phyloP scores from a whole-genome alignment of 1,284 basidiomycete genomes.

The Phellopilus nigrolimitatus region DNA sequence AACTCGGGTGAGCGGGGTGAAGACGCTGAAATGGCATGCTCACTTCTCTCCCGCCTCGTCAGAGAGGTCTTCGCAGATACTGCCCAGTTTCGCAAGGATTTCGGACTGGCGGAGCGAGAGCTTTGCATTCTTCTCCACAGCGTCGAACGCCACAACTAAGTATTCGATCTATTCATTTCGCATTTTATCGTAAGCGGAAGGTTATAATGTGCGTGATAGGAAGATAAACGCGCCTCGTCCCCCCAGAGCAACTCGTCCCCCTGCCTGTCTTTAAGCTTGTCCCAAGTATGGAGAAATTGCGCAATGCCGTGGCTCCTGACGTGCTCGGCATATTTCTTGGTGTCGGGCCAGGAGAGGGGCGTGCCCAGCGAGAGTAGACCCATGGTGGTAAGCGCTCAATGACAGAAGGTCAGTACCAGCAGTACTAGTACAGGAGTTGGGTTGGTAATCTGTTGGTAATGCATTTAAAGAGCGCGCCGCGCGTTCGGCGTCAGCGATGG shows the following conservation, averaged over 20 bases:
- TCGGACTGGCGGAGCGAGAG: slow-evolving; percentile 92
- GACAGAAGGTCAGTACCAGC: neutral
- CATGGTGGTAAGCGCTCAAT: slow-evolving; percentile 51
- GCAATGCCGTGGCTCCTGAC: slow-evolving; percentile 91
- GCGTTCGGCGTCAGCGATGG: neutral
- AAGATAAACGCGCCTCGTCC: slow-evolving; percentile 75
- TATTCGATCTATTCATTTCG: slow-evolving; percentile 88
- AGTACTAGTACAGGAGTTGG: neutral
- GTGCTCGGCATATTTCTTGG: slow-evolving; percentile 85
- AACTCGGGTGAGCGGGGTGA: slow-evolving; percentile 14
- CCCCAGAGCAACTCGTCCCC: slow-evolving; percentile 98
- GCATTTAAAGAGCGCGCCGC: neutral
- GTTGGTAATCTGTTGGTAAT: too few species aligned
- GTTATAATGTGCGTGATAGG: too few species aligned
- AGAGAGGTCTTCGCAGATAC: slow-evolving; percentile 64
- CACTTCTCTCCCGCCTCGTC: slow-evolving; percentile 58
- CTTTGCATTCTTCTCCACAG: slow-evolving; percentile 73
- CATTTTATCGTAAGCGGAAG: too few species aligned
- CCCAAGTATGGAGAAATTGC: slow-evolving; percentile 93
- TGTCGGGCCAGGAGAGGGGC: slow-evolving; percentile 89
- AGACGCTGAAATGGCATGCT: slow-evolving; percentile 25
- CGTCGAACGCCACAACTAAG: slow-evolving; percentile 89
- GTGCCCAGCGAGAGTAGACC: slow-evolving; percentile 94
- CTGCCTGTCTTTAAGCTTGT: slow-evolving; percentile 84
- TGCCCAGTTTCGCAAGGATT: slow-evolving; percentile 80